Evolutionary conservation across 345 rosid species (phyloP).

Genomic region (Ceriops tagal): DNA sequence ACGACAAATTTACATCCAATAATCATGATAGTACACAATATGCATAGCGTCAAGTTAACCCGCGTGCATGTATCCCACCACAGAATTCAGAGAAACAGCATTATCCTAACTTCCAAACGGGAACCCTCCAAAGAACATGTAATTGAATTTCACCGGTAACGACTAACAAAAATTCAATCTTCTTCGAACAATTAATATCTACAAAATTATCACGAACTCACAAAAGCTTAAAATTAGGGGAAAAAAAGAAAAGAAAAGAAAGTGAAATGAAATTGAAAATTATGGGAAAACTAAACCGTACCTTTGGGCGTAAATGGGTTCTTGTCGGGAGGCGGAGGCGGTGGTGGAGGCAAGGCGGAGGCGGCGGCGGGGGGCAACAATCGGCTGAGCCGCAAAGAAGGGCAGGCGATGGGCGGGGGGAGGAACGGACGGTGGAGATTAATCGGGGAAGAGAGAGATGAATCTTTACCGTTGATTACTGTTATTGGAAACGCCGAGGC

Average conservation of each 20-base stretch:
- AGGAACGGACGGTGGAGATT: slow-evolving; percentile 23
- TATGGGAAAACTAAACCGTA: not conserved
- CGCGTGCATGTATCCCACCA: too few relatives aligned
- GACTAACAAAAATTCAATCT: too few relatives aligned
- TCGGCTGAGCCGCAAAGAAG: slow-evolving; percentile 8
- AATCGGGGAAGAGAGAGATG: slow-evolving; percentile 15
- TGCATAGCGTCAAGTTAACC: too few relatives aligned
- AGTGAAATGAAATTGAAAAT: not conserved
- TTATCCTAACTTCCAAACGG: too few relatives aligned
- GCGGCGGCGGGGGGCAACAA: slow-evolving; percentile 30
- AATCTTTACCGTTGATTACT: not conserved
- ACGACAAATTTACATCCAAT: too few relatives aligned
- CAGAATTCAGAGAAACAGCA: too few relatives aligned
- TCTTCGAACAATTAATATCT: too few relatives aligned
- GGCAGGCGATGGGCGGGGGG: slow-evolving; percentile 12
- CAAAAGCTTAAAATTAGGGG: too few relatives aligned
- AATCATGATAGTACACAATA: too few relatives aligned
- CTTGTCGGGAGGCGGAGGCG: slow-evolving; percentile 40
- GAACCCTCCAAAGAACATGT: too few relatives aligned
- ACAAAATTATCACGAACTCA: too few relatives aligned
- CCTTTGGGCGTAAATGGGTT: slow-evolving; percentile 38
- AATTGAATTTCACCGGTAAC: too few relatives aligned
- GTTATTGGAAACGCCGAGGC: not conserved
- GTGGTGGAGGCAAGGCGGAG: slow-evolving; percentile 39
- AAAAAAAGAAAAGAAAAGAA: not conserved